These are phyloP conservation scores for Ocimum tenuiflorum DNA, from an alignment of 257 asterid species.

Conservation along the genomic window DNA sequence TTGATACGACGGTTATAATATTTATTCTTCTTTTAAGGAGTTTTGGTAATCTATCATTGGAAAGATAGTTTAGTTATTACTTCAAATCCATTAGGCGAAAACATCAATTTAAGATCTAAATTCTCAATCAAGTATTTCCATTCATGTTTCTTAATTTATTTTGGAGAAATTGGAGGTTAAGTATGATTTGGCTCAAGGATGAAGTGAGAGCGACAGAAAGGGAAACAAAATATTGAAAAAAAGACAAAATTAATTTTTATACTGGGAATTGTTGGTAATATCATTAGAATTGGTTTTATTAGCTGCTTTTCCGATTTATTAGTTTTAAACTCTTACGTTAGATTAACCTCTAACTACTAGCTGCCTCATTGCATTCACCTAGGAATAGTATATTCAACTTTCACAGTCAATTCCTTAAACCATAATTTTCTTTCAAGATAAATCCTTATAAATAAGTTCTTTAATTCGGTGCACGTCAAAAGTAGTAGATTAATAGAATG, in stretches of 20 bases:
- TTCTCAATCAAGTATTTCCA: no score
- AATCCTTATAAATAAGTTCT: no score
- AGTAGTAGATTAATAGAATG: no score
- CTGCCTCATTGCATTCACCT: not conserved
- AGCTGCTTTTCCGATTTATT: slow-evolving; percentile 25
- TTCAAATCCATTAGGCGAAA: no score
- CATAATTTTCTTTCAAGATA: no score
- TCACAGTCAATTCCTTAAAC: no score
- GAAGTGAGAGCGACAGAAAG: slow-evolving; percentile 3
- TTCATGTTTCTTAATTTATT: not conserved
- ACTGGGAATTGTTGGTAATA: slow-evolving; percentile 2
- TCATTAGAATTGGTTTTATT: slow-evolving; percentile 25
- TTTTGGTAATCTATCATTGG: no score
- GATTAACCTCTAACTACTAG: not conserved
- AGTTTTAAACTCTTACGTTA: not conserved
- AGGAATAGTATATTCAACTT: not conserved
- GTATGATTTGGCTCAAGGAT: not conserved
- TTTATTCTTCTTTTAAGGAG: no score
- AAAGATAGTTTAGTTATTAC: no score
- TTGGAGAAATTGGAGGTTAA: not conserved
- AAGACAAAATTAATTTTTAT: not conserved
- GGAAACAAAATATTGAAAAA: not conserved
- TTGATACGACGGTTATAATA: no score
- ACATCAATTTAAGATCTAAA: no score
- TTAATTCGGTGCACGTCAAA: no score